phyloP scores from a whole-genome alignment of 108 stramenopile genomes.

The Pseudonitzschia multiseries region DNA sequence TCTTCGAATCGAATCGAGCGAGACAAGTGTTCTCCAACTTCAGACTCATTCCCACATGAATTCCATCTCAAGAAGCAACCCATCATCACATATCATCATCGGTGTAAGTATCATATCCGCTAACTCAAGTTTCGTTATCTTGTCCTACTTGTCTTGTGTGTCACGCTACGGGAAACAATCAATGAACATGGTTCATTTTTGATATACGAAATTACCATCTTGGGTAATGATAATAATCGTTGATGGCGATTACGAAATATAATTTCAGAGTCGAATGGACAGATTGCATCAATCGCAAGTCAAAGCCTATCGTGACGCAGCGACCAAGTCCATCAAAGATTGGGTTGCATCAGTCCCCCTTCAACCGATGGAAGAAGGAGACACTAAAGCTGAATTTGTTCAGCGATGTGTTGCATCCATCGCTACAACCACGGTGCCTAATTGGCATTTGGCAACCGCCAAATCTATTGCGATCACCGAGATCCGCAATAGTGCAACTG shows the following conservation, averaged over 20 bases:
- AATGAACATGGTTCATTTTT: no score
- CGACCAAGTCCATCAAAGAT: conserved; percentile 20
- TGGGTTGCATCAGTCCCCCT: conserved; percentile 25
- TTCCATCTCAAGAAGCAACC: conserved; percentile 1
- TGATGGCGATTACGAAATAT: not conserved
- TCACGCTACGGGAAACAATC: not conserved
- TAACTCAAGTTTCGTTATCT: not conserved
- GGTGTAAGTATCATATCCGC: conserved; percentile 1
- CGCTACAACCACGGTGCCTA: not conserved
- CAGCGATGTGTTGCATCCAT: conserved; percentile 22
- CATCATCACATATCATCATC: not conserved
- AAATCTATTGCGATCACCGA: conserved; percentile 20
- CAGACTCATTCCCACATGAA: not conserved
- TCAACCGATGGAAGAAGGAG: conserved; percentile 41
- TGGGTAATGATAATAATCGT: no score
- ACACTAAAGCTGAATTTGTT: conserved; percentile 33
- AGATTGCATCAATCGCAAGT: conserved; percentile 35
- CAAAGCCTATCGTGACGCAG: conserved; percentile 38
- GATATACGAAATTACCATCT: no score
- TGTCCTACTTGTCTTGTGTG: not conserved
- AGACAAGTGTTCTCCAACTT: not conserved
- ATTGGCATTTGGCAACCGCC: conserved; percentile 24
- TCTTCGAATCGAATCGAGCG: no score
- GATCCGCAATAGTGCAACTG: conserved; percentile 28
- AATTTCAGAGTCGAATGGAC: conserved; percentile 33